Conservation (phyloP, 108 stramenopile genomes). For the Parmales sp. region DNA sequence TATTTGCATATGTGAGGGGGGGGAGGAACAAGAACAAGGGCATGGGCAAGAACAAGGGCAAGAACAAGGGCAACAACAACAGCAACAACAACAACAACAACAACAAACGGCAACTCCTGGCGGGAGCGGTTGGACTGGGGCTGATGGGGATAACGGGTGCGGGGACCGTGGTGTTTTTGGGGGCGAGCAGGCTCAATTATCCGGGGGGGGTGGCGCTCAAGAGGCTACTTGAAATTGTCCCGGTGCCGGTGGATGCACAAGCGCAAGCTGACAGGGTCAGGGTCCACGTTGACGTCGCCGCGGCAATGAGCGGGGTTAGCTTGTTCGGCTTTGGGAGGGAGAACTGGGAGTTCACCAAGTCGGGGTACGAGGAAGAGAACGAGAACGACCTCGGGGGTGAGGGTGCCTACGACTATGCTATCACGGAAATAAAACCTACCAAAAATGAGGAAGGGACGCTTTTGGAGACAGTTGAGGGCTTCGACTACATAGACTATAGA, state of each 20-base stretch:
- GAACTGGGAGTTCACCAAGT: conserved; percentile 47
- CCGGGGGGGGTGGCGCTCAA: conserved; percentile 51
- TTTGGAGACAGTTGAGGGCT: not conserved
- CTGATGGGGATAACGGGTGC: no score
- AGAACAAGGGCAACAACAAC: conserved; percentile 14
- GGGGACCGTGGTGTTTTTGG: not conserved
- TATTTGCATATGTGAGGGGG: conserved; percentile 27
- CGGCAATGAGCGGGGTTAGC: conserved; percentile 78
- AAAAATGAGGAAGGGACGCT: not conserved
- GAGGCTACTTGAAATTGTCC: not conserved
- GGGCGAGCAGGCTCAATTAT: conserved; percentile 42
- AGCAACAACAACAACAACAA: conserved; percentile 5
- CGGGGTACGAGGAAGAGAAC: conserved; percentile 69
- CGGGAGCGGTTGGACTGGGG: conserved; percentile 38
- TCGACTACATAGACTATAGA: not conserved
- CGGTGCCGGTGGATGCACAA: not conserved
- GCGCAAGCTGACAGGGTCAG: conserved; percentile 18
- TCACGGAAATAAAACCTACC: not conserved
- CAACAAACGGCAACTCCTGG: conserved; percentile 25
- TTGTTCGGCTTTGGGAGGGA: conserved; percentile 50
- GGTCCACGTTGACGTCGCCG: conserved; percentile 67
- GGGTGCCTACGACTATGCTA: not conserved
- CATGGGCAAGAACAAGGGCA: conserved; percentile 6
- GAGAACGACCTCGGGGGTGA: not conserved
- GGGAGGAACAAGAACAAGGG: not conserved